phyloP scores from a whole-genome alignment of 1,284 basidiomycete genomes.

The Lentinus polychrous region DNA sequence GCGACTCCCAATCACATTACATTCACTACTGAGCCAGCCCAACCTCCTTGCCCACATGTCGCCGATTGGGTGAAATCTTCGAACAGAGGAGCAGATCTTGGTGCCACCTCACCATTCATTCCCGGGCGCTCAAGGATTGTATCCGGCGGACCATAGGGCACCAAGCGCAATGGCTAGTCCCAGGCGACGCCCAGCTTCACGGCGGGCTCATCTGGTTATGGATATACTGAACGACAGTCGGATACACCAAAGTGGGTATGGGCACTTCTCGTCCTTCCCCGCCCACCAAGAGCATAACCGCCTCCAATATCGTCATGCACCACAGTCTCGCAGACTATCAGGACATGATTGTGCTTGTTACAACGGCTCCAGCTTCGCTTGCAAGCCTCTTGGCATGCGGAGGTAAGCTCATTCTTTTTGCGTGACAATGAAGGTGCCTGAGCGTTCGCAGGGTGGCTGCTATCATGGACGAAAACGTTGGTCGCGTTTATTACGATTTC shows the following conservation, averaged over 20 bases:
- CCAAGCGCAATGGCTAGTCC: conserved; percentile 45
- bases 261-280: conserved; percentile 36
- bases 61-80: conserved; percentile 60
- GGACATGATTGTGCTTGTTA: too few relatives aligned
- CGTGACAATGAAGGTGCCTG: not conserved
- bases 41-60: conserved; percentile 29
- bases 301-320: conserved; percentile 17
- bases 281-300: conserved; percentile 35
- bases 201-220: conserved; percentile 13
- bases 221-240: conserved; percentile 22
- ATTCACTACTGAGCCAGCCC: conserved; percentile 24
- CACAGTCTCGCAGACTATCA: too few relatives aligned
- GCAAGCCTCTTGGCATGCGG: too few relatives aligned
- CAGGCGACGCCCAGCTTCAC: conserved; percentile 29
- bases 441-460: conserved; percentile 57
- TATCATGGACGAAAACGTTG: conserved; percentile 70
- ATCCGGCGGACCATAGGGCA: conserved; percentile 42
- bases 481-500: conserved; percentile 77
- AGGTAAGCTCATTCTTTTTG: conserved; percentile 19
- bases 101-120: conserved; percentile 20
- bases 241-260: conserved; percentile 18
- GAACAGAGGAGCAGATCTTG: conserved; percentile 56
- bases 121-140: conserved; percentile 41
- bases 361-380: too few relatives aligned
- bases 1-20: conserved; percentile 20